phyloP scores from a whole-genome alignment of 2,329 filamentous ascomycete species.

The Fusarium temperatum region DNA sequence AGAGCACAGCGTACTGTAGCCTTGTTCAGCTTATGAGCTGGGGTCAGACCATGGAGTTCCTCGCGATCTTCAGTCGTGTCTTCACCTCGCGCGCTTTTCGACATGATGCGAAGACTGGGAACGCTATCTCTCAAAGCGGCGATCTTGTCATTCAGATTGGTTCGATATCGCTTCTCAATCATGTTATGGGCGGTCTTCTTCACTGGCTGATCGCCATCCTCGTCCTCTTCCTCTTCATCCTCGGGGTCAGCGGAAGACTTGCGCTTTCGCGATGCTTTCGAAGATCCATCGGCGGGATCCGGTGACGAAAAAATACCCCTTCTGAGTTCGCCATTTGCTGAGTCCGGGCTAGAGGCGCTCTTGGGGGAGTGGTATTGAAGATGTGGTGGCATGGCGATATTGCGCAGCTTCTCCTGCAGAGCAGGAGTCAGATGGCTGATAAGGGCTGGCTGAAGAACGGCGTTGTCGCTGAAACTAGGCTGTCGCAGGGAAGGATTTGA shows the following conservation, averaged over 20 bases:
- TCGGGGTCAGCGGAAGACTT: conserved; percentile 70
- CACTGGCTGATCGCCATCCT: conserved; percentile 62
- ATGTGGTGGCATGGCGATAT: conserved; percentile 71
- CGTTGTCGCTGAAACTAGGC: conserved; percentile 45
- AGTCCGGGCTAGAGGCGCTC: conserved; percentile 67
- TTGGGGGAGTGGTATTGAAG: conserved; percentile 68
- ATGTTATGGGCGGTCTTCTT: conserved; percentile 99
- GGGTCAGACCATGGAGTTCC: conserved; percentile 77
- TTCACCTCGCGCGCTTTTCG: conserved; percentile 73
- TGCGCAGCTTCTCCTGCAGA: conserved; percentile 68
- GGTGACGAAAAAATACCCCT: conserved; percentile 66
- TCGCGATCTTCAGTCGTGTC: conserved; percentile 79
- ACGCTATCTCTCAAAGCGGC: conserved; percentile 91
- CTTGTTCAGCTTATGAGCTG: conserved; percentile 95
- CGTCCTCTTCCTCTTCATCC: conserved; percentile 65
- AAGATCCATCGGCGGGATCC: conserved; percentile 56
- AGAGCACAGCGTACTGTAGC: conserved; percentile 71
- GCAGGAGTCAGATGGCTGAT: conserved; percentile 60
- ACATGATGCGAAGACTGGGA: conserved; percentile 86
- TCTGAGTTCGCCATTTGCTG: conserved; percentile 58
- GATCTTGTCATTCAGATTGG: conserved; percentile 97
- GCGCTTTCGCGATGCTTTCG: conserved; percentile 69
- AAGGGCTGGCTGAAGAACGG: conserved; percentile 42
- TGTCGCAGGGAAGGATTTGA: conserved; percentile 37
- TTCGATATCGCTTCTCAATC: conserved; percentile 96